Conservation (phyloP, 257 asterid species). For the Rubia yunnanensis region DNA sequence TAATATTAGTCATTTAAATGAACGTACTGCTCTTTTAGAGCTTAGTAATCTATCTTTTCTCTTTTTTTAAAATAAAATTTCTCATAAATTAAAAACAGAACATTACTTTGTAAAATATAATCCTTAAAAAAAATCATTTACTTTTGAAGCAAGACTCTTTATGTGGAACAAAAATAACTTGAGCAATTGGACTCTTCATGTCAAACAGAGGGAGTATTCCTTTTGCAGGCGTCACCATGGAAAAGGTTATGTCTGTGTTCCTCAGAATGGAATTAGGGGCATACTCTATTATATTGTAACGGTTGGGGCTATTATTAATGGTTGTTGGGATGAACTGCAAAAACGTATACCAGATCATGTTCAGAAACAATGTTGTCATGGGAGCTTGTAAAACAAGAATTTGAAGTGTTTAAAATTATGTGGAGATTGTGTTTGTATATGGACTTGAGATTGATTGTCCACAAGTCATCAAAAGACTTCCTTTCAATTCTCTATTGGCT, state of each 20-base stretch:
- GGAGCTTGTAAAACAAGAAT: background rate
- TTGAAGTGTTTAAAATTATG: background rate
- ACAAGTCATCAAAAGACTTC: background rate
- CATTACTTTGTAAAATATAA: background rate
- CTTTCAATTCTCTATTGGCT: slow-evolving; percentile 2
- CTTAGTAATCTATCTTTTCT: too few relatives aligned
- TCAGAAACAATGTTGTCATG: background rate
- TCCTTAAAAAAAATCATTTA: background rate
- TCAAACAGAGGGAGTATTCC: background rate
- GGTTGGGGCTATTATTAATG: background rate
- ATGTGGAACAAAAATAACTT: background rate
- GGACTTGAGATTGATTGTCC: background rate
- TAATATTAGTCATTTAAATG: too few relatives aligned
- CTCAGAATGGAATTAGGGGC: background rate
- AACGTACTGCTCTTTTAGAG: too few relatives aligned
- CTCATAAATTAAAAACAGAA: background rate
- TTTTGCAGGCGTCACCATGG: too few relatives aligned
- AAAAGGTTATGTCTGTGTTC: background rate
- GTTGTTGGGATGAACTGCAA: background rate
- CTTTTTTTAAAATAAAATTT: too few relatives aligned
- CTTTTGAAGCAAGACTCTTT: background rate
- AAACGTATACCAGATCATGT: background rate
- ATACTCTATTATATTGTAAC: background rate
- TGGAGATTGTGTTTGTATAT: background rate
- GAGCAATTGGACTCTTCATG: background rate